Evolutionary conservation across 2,329 filamentous ascomycete genomes (phyloP), one percentile per base, ranked within the genome.

Genomic region (Fragosphaeria purpurea): DNA sequence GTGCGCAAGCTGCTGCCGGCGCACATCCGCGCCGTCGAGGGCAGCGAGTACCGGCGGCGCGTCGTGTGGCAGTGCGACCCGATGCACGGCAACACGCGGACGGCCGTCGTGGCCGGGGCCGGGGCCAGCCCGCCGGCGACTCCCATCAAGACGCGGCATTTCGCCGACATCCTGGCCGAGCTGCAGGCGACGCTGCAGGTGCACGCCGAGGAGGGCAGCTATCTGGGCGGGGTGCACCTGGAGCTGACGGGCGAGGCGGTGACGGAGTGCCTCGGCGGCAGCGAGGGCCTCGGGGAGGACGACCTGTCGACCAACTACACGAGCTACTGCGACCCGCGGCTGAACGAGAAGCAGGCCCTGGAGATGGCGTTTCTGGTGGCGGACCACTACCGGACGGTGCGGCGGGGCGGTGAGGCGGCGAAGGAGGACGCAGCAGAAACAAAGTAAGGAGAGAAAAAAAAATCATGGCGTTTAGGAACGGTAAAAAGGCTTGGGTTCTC

Each of bases 31-130:
- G 88, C 88, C 39, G 91, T 98, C 32, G 85, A 93, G 65, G 76
- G 76, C 59, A 90, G 86, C 51, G 88, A 83, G 67, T 82, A 80
- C 67, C 66, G 66, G 44, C 67, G 73, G 47, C 47, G 49, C 39
- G 88, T 95, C 4, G 88, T 96, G 59, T 97, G 91, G 91, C 93
- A 97, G 70, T 97, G 91, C 70, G 93, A 98, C 68, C 93, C 93
- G 30, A 98, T 98, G 93, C 93, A 98, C 69, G 93, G 93, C 55
- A 85, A 85, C 68, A 85, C 81, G 39, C 70, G 75, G 42, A 76
- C 79, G 22, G 91, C 87, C 0, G 22, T 22, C 22, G 22, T 22
- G 22, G 22, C 22, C 22, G 22, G 22, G 22, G 22, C 22, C 22
- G 22, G 22, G 22, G 22, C 22, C 22, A 76, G 75, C 38, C 75